Evolutionary conservation across 1,284 basidiomycete species (phyloP), one percentile per base, ranked within the genome.

Genomic region (Irpex sp.): DNA sequence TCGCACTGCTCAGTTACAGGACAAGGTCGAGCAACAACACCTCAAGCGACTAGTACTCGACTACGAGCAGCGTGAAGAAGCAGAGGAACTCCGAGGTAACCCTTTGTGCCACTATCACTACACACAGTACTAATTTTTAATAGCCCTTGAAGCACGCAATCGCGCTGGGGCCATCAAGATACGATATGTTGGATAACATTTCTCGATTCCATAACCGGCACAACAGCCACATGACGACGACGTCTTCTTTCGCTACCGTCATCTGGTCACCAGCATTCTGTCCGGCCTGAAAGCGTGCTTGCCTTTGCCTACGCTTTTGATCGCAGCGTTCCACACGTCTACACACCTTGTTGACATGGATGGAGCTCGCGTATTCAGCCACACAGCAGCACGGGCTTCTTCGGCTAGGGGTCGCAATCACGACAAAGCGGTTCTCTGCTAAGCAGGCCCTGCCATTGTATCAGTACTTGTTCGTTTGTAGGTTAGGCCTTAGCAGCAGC

Each of bases 11-110:
- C 95, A 97, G 72, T 79, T 93, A 66, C 93, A 95, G 71, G 94
- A 95, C 76, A 93, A 90, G 75, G 93, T 93, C 7, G 96, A 98
- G 74, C 95, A 97, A 69, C 94, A 98, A 74, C 93, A 97, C 66
- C 79, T 98, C 68, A 98, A 98, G 79, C 86, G 89, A 17, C 82
- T 98, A n/a, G 96, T 96, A 2, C 81, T 94, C 56, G 83, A 93
- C 71, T 94, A 93, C 66, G 92, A 93, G 70, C 91, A 93, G 68
- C 87, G 89, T 35, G 92, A 94, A 74, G 92, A 93, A 74, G 87
- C 83, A 1, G 90, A 92, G 71, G 90, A 92, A 68, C 68, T 89
- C 67, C 90, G 86, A 82, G 89, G 90, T 88, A 68, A 21, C 71
- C 64, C 56, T n/a, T 39, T 8, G n/a, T 39, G 47, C 47, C 37